Base-by-base conservation (phyloP, 768 basidiomycete genomes). In the Coprinopsis marcescibilis region DNA sequence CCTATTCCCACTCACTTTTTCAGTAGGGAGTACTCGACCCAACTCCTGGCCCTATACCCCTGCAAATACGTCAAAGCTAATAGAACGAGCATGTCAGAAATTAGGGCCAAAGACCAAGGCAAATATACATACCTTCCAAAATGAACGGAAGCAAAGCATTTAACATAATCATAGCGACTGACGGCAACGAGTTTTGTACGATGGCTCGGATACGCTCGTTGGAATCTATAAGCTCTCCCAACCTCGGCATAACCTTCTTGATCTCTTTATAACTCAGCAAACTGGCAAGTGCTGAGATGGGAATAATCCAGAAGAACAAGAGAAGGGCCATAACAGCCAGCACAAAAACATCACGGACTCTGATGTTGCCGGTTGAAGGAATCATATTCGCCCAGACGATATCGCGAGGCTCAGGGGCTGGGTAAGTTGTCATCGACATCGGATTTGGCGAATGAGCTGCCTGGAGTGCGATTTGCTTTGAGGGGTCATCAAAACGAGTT, bases 301-400 rank as follows among this genome's bases (percentile, higher is more conserved):
- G 96, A 50, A 95, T 80, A 32, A 89, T 67, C 96, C 96, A 98
- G 62, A 87, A 87, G 60, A 93, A 85, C 55, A 97, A 73, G 26
- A 98, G 69, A 15, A 92, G 52, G 0, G 66, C 73, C 65, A 93
- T 86, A 24, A 81, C 71, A 12, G 64, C 70, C 17, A 89, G 65
- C 2, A 94, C 89, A 21, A 95, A 59, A 26, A 83, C 47, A 34
- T 90, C 81, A 23, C 96, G 82, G 3, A 80, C 71, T 37, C 78
- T 73, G 14, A 81, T 69, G 26, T 78, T 68, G 13, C 72, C 58
- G 1, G 70, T 68, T 0, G 89, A 77, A 17, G 84, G 78, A 1
- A 82, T 71, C 69, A 98, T 85, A 55, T 92, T 93, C 24, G 83
- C 72, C 96, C 96, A 99, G 15, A 97, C 80, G 46, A 98, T 89